Conservation (phyloP, 805 yeast species). For the Candida maesae region DNA sequence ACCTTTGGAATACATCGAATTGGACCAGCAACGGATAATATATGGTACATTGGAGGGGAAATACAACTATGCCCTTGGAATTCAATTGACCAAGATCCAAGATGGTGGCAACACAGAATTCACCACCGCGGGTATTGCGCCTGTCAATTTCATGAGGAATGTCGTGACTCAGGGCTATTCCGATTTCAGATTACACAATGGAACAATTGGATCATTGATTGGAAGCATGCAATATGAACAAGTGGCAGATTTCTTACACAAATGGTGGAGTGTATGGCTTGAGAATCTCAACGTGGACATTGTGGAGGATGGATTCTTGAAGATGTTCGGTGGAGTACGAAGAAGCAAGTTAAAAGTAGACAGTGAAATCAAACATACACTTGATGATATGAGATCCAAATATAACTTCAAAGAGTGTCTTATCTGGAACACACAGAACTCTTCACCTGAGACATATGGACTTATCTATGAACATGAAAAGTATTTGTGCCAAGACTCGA, state of each 20-base stretch:
- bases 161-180: slow-evolving; percentile 27
- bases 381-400: slow-evolving; percentile 8
- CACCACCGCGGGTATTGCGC: slow-evolving; percentile 18
- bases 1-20: slow-evolving; percentile 24
- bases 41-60: slow-evolving; percentile 27
- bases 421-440: slow-evolving; percentile 15
- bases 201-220: slow-evolving; percentile 16
- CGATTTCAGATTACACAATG: slow-evolving; percentile 26
- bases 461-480: slow-evolving; percentile 20
- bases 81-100: slow-evolving; percentile 13
- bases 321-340: slow-evolving; percentile 26
- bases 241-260: slow-evolving; percentile 17
- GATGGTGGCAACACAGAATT: slow-evolving; percentile 15
- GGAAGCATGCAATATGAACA: slow-evolving; percentile 19
- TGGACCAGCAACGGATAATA: slow-evolving; percentile 28
- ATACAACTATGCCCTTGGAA: slow-evolving; percentile 22
- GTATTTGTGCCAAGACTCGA: slow-evolving; percentile 6
- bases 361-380: slow-evolving; percentile 25
- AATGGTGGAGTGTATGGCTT: slow-evolving; percentile 39
- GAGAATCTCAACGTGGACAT: slow-evolving; percentile 26
- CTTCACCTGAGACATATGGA: slow-evolving; percentile 17
- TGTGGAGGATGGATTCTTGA: slow-evolving; percentile 33
- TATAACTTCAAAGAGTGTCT: slow-evolving; percentile 18
- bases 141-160: slow-evolving; percentile 25
- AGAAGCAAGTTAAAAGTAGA: slow-evolving; percentile 6